These are phyloP conservation scores for Diaporthe capsici DNA, from an alignment of 2,329 filamentous ascomycete species.

Conservation along the genomic window DNA sequence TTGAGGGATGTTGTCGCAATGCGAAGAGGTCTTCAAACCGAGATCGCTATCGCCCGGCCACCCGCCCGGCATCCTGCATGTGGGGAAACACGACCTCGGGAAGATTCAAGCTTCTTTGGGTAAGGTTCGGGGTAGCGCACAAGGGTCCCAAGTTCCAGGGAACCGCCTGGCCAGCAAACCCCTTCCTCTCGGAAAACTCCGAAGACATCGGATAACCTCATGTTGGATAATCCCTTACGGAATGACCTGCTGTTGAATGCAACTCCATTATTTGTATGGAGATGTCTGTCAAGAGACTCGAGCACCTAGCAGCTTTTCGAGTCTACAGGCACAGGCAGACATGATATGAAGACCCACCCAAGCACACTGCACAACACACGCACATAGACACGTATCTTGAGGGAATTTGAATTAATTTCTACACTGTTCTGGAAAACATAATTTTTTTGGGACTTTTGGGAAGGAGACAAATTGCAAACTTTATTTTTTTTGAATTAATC, in stretches of 20 bases:
- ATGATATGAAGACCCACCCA: too few species aligned
- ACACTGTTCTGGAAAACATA: too few species aligned
- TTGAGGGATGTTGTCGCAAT: neutral
- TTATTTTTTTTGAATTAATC: too few species aligned
- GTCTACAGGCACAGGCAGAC: too few species aligned
- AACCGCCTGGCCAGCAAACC: neutral
- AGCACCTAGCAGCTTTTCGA: too few species aligned
- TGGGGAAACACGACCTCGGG: constrained; percentile 4
- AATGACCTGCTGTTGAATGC: neutral
- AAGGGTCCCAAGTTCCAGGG: neutral
- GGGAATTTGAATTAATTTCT: too few species aligned
- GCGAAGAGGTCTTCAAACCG: neutral
- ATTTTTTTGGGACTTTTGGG: too few species aligned
- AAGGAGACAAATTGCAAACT: too few species aligned
- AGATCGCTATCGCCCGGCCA: constrained; percentile 18
- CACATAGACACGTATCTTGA: too few species aligned
- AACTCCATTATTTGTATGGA: neutral
- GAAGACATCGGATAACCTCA: too few species aligned
- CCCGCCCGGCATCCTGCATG: constrained; percentile 11
- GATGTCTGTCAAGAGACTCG: neutral
- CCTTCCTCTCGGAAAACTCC: neutral
- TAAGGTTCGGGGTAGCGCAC: neutral
- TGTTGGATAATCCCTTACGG: neutral
- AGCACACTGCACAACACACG: too few species aligned
- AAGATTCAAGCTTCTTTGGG: neutral